Percentiles rank a stretch among this genome's conserved stretches.
These are phyloP conservation scores for Wickerhamomyces canadensis DNA, from an alignment of 805 yeast genomes.

Conservation along the genomic window DNA sequence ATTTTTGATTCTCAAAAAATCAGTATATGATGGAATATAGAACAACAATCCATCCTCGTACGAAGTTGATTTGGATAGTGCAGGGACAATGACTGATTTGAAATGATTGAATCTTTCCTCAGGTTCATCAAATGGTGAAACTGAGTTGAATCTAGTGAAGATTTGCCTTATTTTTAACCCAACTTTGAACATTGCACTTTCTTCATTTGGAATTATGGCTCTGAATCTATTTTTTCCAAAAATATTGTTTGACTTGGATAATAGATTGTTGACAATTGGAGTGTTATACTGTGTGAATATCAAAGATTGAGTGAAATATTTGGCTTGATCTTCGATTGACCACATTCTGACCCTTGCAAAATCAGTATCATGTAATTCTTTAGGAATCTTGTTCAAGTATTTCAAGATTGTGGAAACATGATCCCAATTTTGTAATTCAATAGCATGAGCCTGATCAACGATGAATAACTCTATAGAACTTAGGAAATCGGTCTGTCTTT, in stretches of 20 bases:
- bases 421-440: constrained; percentile 91
- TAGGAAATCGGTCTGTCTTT: constrained; percentile 72
- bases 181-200: constrained; percentile 55
- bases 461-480: constrained; percentile 82
- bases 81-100: constrained; percentile 66
- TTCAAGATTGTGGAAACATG: constrained; percentile 66
- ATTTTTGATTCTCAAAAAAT: constrained; percentile 73
- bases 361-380: constrained; percentile 76
- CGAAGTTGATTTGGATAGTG: constrained; percentile 52
- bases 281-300: constrained; percentile 71
- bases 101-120: constrained; percentile 81
- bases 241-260: constrained; percentile 46
- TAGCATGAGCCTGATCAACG: constrained; percentile 78
- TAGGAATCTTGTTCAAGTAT: constrained; percentile 72
- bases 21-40: constrained; percentile 82
- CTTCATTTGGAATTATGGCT: constrained; percentile 35
- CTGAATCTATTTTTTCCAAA: constrained; percentile 58
- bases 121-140: constrained; percentile 59
- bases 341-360: constrained; percentile 89
- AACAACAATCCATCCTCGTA: constrained; percentile 72
- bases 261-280: constrained; percentile 71
- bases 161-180: constrained; percentile 65
- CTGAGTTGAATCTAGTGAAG: constrained; percentile 64
- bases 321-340: constrained; percentile 81
- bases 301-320: constrained; percentile 68